Evolutionary conservation across 2,329 filamentous ascomycete genomes (phyloP).

Genomic region (Macrophomina tecta): DNA sequence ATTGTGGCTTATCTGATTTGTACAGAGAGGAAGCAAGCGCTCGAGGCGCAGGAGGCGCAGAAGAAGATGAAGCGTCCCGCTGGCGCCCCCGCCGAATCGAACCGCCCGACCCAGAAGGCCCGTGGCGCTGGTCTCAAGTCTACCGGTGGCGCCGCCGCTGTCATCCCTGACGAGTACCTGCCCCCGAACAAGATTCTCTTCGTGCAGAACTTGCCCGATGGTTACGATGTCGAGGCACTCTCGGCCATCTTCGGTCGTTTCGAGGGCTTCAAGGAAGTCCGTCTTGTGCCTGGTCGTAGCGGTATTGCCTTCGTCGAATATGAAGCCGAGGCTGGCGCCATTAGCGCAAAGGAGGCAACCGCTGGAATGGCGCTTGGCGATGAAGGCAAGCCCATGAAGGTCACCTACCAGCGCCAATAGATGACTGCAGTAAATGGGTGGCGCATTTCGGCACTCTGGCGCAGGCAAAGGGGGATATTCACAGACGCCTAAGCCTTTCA

Average conservation of each 20-base stretch:
- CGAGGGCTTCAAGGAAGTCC: conserved; percentile 92
- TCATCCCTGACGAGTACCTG: conserved; percentile 96
- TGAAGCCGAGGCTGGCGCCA: conserved; percentile 85
- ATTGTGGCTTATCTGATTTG: conserved; percentile 3
- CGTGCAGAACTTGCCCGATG: conserved; percentile 87
- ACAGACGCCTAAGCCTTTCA: no score
- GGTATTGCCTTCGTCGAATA: conserved; percentile 98
- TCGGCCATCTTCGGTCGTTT: conserved; percentile 84
- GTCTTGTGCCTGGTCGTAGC: conserved; percentile 81
- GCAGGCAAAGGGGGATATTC: no score
- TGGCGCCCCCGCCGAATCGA: conserved; percentile 53
- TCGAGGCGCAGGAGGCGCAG: conserved; percentile 78
- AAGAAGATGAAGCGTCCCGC: conserved; percentile 73
- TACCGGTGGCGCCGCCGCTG: conserved; percentile 68
- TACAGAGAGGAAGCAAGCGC: conserved; percentile 77
- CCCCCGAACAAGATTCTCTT: conserved; percentile 98
- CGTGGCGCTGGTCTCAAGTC: conserved; percentile 77
- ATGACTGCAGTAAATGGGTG: conserved; percentile 8
- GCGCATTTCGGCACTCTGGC: background rate
- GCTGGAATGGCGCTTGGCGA: conserved; percentile 81
- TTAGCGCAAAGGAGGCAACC: conserved; percentile 91
- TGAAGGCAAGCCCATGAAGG: conserved; percentile 80
- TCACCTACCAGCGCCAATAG: conserved; percentile 93
- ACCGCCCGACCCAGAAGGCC: conserved; percentile 72
- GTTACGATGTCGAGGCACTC: conserved; percentile 80